phyloP scores from a whole-genome alignment of 768 basidiomycete species.

The Phanerochaete sordida region DNA sequence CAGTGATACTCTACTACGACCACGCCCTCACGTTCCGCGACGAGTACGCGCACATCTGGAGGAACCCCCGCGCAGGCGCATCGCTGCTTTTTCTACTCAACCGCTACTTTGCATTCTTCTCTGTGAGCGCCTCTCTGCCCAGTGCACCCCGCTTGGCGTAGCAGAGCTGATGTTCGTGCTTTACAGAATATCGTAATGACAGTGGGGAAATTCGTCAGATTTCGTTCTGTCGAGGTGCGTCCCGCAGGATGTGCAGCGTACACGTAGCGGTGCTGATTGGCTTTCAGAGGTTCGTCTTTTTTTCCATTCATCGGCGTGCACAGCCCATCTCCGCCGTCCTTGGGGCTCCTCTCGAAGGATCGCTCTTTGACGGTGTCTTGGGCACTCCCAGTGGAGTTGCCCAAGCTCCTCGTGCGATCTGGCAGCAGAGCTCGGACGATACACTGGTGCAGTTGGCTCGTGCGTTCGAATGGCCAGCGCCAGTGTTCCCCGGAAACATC shows the following conservation, averaged over 20 bases:
- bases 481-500: too few relatives aligned
- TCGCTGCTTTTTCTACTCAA: conserved; percentile 21
- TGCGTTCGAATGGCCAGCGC: too few relatives aligned
- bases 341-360: too few relatives aligned
- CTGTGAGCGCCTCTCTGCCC: not conserved
- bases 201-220: not conserved
- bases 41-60: conserved; percentile 21
- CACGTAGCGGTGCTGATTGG: not conserved
- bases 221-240: not conserved
- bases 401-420: too few relatives aligned
- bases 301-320: too few relatives aligned
- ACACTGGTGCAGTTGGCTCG: too few relatives aligned
- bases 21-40: conserved; percentile 10
- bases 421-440: too few relatives aligned
- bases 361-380: not conserved
- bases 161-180: not conserved
- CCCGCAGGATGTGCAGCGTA: not conserved
- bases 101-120: conserved; percentile 20
- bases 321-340: too few relatives aligned
- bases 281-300: conserved; percentile 1
- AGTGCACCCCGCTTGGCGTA: not conserved
- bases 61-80: conserved; percentile 10
- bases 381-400: too few relatives aligned
- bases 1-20: conserved; percentile 13
- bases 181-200: conserved; percentile 1